These are phyloP conservation scores for Agaricales sp. DNA, from an alignment of 1,284 basidiomycete species.

Conservation along the genomic window DNA sequence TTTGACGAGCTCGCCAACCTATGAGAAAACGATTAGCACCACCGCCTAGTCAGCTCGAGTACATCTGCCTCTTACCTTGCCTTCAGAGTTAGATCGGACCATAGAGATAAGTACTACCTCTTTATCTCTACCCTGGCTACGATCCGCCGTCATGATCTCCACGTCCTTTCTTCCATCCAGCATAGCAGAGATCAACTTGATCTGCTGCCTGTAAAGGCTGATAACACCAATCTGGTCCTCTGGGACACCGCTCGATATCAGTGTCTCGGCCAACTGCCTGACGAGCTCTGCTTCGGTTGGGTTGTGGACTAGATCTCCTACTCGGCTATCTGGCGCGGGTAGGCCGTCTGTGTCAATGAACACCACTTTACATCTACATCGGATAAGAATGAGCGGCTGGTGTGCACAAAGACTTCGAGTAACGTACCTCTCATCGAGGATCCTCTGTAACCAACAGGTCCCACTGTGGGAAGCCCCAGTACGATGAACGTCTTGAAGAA, in stretches of 20 bases:
- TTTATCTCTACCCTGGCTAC: conserved; percentile 94
- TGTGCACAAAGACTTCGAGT: neutral
- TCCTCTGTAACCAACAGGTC: conserved; percentile 61
- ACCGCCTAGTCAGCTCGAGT: neutral
- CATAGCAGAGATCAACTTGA: conserved; percentile 69
- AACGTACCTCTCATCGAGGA: conserved; percentile 57
- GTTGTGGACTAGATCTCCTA: conserved; percentile 87
- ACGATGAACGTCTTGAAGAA: conserved; percentile 31
- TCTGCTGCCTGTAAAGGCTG: conserved; percentile 90
- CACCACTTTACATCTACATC: conserved; percentile 65
- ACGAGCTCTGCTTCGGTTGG: conserved; percentile 63
- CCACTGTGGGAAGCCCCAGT: conserved; percentile 17
- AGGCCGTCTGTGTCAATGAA: conserved; percentile 89
- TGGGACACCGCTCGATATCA: conserved; percentile 56
- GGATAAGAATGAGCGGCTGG: conserved; percentile 5
- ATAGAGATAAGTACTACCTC: conserved; percentile 91
- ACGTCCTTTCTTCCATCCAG: conserved; percentile 45
- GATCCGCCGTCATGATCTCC: conserved; percentile 92
- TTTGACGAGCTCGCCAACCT: conserved; percentile 87
- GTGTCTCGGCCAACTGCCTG: conserved; percentile 52
- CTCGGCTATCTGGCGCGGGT: conserved; percentile 70
- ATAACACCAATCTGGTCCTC: conserved; percentile 79
- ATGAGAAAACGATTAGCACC: conserved; percentile 11
- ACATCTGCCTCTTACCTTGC: conserved; percentile 65
- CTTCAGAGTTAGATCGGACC: conserved; percentile 76